Base-by-base conservation (phyloP, 73 alveolate species). In the Symbiodinium pilosum region DNA sequence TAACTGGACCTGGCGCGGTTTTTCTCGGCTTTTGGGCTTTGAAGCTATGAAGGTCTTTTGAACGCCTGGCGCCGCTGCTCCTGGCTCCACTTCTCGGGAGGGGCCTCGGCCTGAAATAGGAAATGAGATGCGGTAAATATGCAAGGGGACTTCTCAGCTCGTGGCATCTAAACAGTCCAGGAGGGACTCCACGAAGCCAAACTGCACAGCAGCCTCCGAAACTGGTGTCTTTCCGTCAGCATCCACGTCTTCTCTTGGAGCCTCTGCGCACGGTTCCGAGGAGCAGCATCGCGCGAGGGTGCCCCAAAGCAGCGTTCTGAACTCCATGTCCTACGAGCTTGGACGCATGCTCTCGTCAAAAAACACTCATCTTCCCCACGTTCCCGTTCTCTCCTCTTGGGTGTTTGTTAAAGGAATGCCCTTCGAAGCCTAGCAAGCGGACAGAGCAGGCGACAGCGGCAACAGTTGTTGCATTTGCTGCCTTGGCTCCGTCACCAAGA, bases 271-370 rank as follows among this genome's bases (percentile, higher is more conserved):
- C 12, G 83, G 83, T 20, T 93, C 98, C 8, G 91, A 73, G 86
- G 98, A 93, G 47, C 98, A 93, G 84, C 98, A 93, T 39, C 92
- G 91, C 5, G 98, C 98, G 68, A 93, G 28, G 21, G 98, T 93
- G 54, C 98, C 98, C 98, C 98, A 93, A 34, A 93, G 92, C 75
- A 93, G 47, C 51, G 92, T 93, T 18, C 98, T 92, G 68, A 93
- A 93, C 69, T 93, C 98, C 91, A 93, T 93, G 84, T 93, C 98
- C 64, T 93, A 92, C 93, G 38, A 24, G 38, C 81, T 14, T 9
- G 59, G 59, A 47, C 14, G 59, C 6, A n/a, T n/a, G n/a, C n/a
- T n/a, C n/a, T n/a, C n/a, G n/a, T n/a, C n/a, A n/a, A n/a, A n/a
- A n/a, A n/a, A n/a, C n/a, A n/a, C 81, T n/a, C 81, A 28, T 64